Conservation (phyloP, 192 early-diverging fungal species). For the Backusella morwellensis region DNA sequence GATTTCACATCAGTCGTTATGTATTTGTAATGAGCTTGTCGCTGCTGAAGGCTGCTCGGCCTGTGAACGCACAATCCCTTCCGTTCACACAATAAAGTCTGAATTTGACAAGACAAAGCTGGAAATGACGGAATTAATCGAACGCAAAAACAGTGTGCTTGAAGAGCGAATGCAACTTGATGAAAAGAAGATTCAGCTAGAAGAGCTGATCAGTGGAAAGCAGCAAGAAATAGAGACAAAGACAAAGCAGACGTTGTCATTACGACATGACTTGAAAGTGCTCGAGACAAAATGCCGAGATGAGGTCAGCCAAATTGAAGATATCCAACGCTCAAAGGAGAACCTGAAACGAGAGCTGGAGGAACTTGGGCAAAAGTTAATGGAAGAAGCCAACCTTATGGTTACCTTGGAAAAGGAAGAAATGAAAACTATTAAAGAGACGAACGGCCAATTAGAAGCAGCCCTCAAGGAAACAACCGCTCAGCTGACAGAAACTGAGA, state of each 20-base stretch:
- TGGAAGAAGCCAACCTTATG: constrained; percentile 91
- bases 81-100: constrained; percentile 1
- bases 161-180: constrained; percentile 41
- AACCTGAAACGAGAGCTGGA: constrained; percentile 87
- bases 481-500: constrained; percentile 65
- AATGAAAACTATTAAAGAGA: constrained; percentile 42
- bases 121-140: not conserved
- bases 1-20: not conserved
- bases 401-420: constrained; percentile 71
- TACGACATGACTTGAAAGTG: constrained; percentile 58
- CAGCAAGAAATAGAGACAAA: constrained; percentile 65
- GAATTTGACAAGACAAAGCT: not conserved
- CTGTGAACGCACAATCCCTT: not conserved
- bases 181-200: constrained; percentile 53
- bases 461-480: constrained; percentile 55
- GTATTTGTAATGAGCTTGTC: constrained; percentile 19
- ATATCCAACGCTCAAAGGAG: constrained; percentile 85
- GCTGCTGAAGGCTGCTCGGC: not conserved
- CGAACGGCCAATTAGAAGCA: constrained; percentile 48
- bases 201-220: constrained; percentile 55
- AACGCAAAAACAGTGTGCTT: not conserved
- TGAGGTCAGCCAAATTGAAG: constrained; percentile 73
- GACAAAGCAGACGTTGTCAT: constrained; percentile 61
- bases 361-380: constrained; percentile 82
- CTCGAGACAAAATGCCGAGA: constrained; percentile 74